Percentiles rank a stretch among this genome's conserved stretches.
Conservation (phyloP, 2,329 filamentous ascomycete species). For the Mycosphaerella sp. region DNA sequence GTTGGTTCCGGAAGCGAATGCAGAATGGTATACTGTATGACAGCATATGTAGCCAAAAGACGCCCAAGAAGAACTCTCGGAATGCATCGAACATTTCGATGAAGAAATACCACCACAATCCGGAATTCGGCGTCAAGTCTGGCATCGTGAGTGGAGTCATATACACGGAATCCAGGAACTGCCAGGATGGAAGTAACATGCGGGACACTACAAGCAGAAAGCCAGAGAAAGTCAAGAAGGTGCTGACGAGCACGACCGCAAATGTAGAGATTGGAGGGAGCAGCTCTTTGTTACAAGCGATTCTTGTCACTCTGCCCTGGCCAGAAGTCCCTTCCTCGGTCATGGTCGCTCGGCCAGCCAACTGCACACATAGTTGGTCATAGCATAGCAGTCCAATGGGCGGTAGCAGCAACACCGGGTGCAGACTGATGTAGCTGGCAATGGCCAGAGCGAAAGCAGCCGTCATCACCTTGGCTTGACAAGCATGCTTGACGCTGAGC, state of each 20-base stretch:
- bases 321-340: conserved; percentile 7
- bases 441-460: conserved; percentile 80
- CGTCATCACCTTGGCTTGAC: conserved; percentile 62
- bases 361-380: conserved; percentile 42
- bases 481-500: conserved; percentile 73
- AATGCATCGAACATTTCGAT: conserved; percentile 99
- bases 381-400: conserved; percentile 76
- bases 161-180: conserved; percentile 84
- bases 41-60: conserved; percentile 94
- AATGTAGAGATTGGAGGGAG: conserved; percentile 25
- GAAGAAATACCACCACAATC: conserved; percentile 99
- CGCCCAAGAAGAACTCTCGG: conserved; percentile 89
- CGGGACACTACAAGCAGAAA: conserved; percentile 65
- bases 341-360: conserved; percentile 6
- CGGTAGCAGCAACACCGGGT: conserved; percentile 78
- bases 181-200: conserved; percentile 71
- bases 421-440: conserved; percentile 86
- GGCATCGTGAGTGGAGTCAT: conserved; percentile 85
- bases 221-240: conserved; percentile 51
- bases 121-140: conserved; percentile 89
- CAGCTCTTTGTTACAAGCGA: conserved; percentile 18
- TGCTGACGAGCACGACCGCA: conserved; percentile 47
- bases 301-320: conserved; percentile 11
- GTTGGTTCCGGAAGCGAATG: conserved; percentile 75
- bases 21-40: conserved; percentile 84